phyloP scores from a whole-genome alignment of 2,329 filamentous ascomycete species.

The Aspergillus tubingensis region DNA sequence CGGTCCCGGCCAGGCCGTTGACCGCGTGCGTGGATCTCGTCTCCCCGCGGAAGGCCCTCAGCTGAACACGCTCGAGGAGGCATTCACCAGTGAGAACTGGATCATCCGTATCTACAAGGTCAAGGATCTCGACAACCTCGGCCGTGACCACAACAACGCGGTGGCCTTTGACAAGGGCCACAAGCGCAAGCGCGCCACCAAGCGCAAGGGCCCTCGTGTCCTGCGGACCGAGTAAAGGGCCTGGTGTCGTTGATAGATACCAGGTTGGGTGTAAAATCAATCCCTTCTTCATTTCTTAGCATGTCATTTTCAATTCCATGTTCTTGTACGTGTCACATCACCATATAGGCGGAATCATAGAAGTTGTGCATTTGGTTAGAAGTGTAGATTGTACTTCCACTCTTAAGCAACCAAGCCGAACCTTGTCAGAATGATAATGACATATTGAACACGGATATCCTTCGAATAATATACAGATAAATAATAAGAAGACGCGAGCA shows the following conservation, averaged over 20 bases:
- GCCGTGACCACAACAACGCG: constrained; percentile 75
- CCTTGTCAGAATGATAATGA: neutral
- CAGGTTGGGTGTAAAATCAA: constrained; percentile 7
- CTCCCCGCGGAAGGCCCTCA: constrained; percentile 83
- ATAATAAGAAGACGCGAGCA: neutral
- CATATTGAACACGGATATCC: neutral
- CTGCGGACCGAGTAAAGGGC: constrained; percentile 45
- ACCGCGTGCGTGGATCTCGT: constrained; percentile 80
- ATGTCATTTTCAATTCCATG: constrained; percentile 14
- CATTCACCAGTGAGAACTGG: constrained; percentile 99
- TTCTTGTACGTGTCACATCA: constrained; percentile 18
- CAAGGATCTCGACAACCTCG: constrained; percentile 96
- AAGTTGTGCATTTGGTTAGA: neutral
- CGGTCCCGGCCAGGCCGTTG: constrained; percentile 83
- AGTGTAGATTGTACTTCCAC: no score
- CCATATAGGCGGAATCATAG: constrained; percentile 1
- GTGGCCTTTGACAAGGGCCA: constrained; percentile 55
- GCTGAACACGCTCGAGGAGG: constrained; percentile 89
- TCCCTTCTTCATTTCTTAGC: constrained; percentile 1
- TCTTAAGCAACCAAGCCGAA: no score
- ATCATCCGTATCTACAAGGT: constrained; percentile 99
- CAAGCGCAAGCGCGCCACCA: constrained; percentile 54
- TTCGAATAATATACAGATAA: neutral
- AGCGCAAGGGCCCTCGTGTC: constrained; percentile 46
- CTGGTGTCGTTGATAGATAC: constrained; percentile 12